phyloP scores from a whole-genome alignment of 73 alveolate genomes.

The Paraurostyla sp. region DNA sequence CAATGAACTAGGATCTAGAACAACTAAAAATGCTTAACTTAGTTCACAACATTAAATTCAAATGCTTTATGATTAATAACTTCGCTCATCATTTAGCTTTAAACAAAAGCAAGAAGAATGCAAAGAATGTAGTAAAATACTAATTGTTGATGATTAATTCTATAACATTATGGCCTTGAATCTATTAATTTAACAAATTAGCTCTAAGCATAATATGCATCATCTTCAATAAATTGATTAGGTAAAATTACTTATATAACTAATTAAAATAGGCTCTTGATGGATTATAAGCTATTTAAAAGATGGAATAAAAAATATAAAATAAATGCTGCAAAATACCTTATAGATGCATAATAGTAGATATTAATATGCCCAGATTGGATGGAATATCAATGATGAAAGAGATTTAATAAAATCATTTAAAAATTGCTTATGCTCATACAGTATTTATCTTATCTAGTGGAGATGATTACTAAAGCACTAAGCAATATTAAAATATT shows the following conservation, averaged over 20 bases:
- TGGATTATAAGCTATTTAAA: background rate
- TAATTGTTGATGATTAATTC: slow-evolving; percentile 14
- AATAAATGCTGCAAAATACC: background rate
- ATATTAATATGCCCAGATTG: background rate
- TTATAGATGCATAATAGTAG: background rate
- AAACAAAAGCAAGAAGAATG: background rate
- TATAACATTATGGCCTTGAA: slow-evolving; percentile 6
- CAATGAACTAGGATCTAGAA: background rate
- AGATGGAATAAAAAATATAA: background rate
- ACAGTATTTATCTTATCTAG: background rate
- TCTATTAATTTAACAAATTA: background rate
- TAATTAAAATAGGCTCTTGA: too few species aligned
- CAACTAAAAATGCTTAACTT: background rate
- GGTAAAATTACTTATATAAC: too few species aligned
- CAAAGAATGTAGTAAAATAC: background rate
- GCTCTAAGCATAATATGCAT: background rate
- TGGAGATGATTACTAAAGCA: background rate
- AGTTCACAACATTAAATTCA: background rate
- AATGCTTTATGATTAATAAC: background rate
- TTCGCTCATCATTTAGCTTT: background rate
- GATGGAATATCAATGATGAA: slow-evolving; percentile 5
- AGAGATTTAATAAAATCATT: background rate
- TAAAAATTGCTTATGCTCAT: background rate
- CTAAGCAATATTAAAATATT: background rate
- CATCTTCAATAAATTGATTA: background rate